phyloP scores from a whole-genome alignment of 75 land plant species.

The Larix kaempferi region DNA sequence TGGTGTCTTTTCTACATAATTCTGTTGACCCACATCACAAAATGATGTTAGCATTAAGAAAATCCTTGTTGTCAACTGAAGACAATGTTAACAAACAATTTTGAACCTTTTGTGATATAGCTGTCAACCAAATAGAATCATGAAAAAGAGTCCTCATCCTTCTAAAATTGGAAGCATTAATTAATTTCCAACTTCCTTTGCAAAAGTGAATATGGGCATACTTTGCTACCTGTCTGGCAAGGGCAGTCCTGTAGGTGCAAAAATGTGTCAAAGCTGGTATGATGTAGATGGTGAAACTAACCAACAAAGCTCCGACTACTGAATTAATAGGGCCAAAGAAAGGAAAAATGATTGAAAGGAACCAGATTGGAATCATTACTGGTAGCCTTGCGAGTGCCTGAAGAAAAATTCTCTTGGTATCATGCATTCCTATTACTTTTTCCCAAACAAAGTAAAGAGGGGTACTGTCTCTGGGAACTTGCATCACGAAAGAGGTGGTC shows the following conservation, averaged over 20 bases:
- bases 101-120: neutral
- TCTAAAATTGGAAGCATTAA: neutral
- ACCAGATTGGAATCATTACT: constrained; percentile 82
- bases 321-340: constrained; percentile 92
- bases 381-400: constrained; percentile 73
- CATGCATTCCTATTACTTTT: constrained; percentile 78
- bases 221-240: constrained; percentile 40
- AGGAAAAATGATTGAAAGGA: constrained; percentile 77
- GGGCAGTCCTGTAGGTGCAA: constrained; percentile 41
- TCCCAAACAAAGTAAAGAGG: constrained; percentile 94
- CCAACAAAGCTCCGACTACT: constrained; percentile 72
- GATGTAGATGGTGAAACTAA: constrained; percentile 85
- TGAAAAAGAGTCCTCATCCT: neutral
- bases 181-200: neutral
- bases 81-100: neutral
- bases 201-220: neutral
- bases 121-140: neutral
- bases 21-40: constrained; percentile 16
- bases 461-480: too few relatives aligned
- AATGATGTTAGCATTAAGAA: neutral
- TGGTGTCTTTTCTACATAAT: constrained; percentile 26
- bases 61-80: neutral
- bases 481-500: too few relatives aligned
- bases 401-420: constrained; percentile 42
- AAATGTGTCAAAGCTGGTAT: constrained; percentile 72